phyloP scores from a whole-genome alignment of 345 rosid species.

The Populus simonii region DNA sequence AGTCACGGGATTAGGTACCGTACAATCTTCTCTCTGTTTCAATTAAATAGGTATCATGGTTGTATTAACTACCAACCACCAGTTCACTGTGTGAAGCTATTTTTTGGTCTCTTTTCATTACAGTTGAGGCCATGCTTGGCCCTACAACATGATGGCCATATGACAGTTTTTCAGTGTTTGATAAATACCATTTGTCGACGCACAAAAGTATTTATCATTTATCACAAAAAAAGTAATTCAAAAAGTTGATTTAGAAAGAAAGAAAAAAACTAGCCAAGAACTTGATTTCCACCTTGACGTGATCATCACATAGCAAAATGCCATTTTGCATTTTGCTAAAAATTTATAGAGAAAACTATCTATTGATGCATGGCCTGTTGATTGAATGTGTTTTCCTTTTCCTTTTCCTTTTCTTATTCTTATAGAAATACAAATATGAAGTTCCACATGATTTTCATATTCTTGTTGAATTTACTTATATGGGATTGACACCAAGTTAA shows the following conservation, averaged over 20 bases:
- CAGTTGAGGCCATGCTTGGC: not conserved
- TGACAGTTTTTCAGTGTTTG: not conserved
- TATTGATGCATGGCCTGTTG: not conserved
- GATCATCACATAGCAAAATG: not conserved
- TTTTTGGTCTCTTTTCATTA: not conserved
- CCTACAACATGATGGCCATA: not conserved
- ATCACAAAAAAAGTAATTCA: not conserved
- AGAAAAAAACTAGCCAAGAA: not conserved
- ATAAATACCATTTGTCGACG: not conserved
- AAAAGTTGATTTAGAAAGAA: not conserved
- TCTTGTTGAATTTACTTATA: not conserved
- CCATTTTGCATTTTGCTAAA: not conserved
- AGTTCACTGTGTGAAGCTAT: not conserved
- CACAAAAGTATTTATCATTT: not conserved
- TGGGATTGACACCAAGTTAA: not conserved
- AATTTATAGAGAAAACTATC: not conserved
- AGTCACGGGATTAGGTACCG: slow-evolving; percentile 36
- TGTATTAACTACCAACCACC: not conserved
- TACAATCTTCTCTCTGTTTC: not conserved
- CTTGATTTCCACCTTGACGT: not conserved
- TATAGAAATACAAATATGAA: not conserved
- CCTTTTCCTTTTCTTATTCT: not conserved
- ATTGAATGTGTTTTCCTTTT: not conserved
- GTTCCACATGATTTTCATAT: not conserved
- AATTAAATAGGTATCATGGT: not conserved